Evolutionary conservation across 1,284 basidiomycete species (phyloP).

Genomic region (Trametes sp.): DNA sequence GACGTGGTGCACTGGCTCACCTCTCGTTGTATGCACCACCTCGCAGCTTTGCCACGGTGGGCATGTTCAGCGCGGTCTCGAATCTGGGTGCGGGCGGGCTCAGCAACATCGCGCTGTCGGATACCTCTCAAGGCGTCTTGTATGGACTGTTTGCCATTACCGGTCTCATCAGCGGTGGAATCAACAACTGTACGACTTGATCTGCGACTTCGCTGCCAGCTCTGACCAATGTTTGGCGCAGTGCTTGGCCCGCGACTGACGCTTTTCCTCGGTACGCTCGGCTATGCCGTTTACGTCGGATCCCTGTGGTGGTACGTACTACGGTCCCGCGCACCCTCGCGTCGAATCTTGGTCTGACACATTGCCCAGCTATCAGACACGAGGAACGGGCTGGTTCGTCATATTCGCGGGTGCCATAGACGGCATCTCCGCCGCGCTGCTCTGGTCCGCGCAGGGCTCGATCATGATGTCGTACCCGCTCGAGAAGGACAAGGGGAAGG

Average conservation of each 20-base stretch:
- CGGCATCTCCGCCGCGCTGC: conserved; percentile 63
- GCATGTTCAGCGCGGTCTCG: conserved; percentile 60
- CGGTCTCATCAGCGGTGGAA: conserved; percentile 56
- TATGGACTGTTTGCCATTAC: conserved; percentile 53
- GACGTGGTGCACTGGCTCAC: no score
- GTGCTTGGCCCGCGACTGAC: conserved; percentile 56
- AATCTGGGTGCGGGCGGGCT: conserved; percentile 56
- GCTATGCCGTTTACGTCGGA: conserved; percentile 59
- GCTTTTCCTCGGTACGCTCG: conserved; percentile 54
- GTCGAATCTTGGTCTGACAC: no score
- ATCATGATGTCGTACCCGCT: conserved; percentile 66
- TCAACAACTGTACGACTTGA: conserved; percentile 51
- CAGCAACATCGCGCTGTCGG: conserved; percentile 49
- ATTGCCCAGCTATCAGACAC: conserved; percentile 43
- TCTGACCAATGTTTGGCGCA: conserved; percentile 37
- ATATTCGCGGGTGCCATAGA: conserved; percentile 64
- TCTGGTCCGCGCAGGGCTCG: conserved; percentile 65
- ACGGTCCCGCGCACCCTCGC: background rate
- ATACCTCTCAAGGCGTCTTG: conserved; percentile 52
- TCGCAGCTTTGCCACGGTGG: conserved; percentile 50
- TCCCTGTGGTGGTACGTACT: conserved; percentile 49
- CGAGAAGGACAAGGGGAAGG: conserved; percentile 61
- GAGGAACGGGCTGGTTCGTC: conserved; percentile 51
- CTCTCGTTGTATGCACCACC: conserved; percentile 4
- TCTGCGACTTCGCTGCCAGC: conserved; percentile 7